Evolutionary conservation across 1,139 yeast species (phyloP).

Genomic region (Blastobotrys arbuscula): DNA sequence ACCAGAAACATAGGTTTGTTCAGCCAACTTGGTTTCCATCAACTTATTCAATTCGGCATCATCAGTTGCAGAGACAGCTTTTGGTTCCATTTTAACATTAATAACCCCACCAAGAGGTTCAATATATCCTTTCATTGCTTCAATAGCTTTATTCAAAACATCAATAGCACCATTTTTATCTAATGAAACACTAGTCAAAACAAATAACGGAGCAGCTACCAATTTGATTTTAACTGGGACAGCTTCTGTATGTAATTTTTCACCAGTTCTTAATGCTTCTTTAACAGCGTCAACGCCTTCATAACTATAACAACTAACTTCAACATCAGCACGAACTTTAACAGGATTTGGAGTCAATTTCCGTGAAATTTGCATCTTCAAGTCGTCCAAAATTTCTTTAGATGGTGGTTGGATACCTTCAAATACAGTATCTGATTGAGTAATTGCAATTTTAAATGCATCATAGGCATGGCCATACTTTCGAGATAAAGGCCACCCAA

Average conservation of each 20-base stretch:
- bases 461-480: conserved; percentile 97
- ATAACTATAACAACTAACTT: conserved; percentile 93
- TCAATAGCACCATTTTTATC: conserved; percentile 88
- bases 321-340: conserved; percentile 95
- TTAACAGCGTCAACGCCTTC: conserved; percentile 98
- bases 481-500: conserved; percentile 97
- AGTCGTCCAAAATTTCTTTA: conserved; percentile 66
- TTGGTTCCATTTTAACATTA: conserved; percentile 95
- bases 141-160: conserved; percentile 71
- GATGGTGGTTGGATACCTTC: conserved; percentile 74
- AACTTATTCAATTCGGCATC: conserved; percentile 96
- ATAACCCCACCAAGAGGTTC: conserved; percentile 76
- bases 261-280: conserved; percentile 82
- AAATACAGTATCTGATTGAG: conserved; percentile 78
- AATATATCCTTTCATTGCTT: conserved; percentile 63
- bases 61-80: conserved; percentile 97
- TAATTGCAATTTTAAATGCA: conserved; percentile 93
- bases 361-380: conserved; percentile 79
- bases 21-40: conserved; percentile 70
- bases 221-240: conserved; percentile 83
- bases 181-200: conserved; percentile 84
- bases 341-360: conserved; percentile 97
- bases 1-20: conserved; percentile 55
- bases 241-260: conserved; percentile 72
- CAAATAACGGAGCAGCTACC: conserved; percentile 97